Evolutionary conservation across 768 basidiomycete genomes (phyloP).

Genomic region (Royoungia palumana): DNA sequence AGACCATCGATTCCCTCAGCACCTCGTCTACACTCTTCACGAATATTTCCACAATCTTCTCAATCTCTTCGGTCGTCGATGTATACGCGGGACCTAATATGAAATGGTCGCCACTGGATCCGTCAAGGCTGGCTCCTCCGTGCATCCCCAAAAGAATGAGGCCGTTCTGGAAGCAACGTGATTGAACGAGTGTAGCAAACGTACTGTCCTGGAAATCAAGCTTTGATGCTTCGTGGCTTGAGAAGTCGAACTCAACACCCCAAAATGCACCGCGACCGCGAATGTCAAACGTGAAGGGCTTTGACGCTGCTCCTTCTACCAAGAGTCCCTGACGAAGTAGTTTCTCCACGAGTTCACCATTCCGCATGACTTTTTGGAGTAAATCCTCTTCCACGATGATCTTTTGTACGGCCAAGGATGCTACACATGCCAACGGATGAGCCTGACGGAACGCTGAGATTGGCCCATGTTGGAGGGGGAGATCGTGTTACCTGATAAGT

Average conservation of each 20-base stretch:
- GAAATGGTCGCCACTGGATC: constrained; percentile 67
- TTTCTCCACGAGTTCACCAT: constrained; percentile 57
- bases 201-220: constrained; percentile 48
- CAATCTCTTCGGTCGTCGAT: constrained; percentile 64
- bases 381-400: constrained; percentile 68
- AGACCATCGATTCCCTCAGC: constrained; percentile 37
- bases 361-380: constrained; percentile 57
- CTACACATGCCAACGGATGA: constrained; percentile 74
- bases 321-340: constrained; percentile 55
- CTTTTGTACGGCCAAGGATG: constrained; percentile 76
- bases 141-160: constrained; percentile 71
- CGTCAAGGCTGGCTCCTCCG: constrained; percentile 66
- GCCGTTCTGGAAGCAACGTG: constrained; percentile 61
- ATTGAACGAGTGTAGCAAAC: constrained; percentile 72
- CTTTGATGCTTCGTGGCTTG: constrained; percentile 36
- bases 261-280: constrained; percentile 84
- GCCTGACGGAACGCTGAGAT: constrained; percentile 39
- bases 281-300: constrained; percentile 72
- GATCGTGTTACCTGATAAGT: constrained; percentile 62
- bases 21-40: constrained; percentile 67
- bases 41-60: constrained; percentile 62
- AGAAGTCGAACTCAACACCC: constrained; percentile 80
- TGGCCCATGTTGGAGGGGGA: background rate
- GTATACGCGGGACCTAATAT: constrained; percentile 83
- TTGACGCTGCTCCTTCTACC: constrained; percentile 52